Evolutionary conservation across 2,329 filamentous ascomycete species (phyloP).

Genomic region (Chaetoscypha palmicola): DNA sequence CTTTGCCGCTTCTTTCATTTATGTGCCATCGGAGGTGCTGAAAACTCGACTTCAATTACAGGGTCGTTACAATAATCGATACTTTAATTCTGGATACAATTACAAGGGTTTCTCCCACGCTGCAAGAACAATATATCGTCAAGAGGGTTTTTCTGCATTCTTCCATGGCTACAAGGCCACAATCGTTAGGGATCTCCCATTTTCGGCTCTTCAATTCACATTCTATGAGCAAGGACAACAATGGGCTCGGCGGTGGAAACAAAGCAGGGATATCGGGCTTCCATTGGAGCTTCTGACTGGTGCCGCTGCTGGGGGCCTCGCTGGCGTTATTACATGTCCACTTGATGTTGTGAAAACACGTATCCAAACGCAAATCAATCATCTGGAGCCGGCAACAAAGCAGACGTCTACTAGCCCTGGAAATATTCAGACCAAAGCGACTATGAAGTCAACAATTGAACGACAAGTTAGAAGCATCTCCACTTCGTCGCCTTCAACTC

Average conservation of each 20-base stretch:
- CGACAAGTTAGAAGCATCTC: slow-evolving; percentile 69
- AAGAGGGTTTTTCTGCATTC: slow-evolving; percentile 76
- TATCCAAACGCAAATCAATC: slow-evolving; percentile 81
- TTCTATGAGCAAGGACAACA: slow-evolving; percentile 94
- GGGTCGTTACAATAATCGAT: slow-evolving; percentile 89
- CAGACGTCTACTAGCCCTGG: slow-evolving; percentile 17
- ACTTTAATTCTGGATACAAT: slow-evolving; percentile 92
- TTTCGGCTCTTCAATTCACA: slow-evolving; percentile 93
- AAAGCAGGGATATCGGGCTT: slow-evolving; percentile 76
- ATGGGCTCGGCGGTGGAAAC: slow-evolving; percentile 71
- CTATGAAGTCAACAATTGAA: slow-evolving; percentile 22
- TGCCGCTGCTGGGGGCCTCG: slow-evolving; percentile 82
- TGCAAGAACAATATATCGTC: slow-evolving; percentile 71
- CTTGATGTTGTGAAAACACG: slow-evolving; percentile 96
- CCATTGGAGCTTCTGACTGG: slow-evolving; percentile 83
- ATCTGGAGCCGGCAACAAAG: slow-evolving; percentile 26
- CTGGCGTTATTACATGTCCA: slow-evolving; percentile 89
- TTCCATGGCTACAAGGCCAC: slow-evolving; percentile 98
- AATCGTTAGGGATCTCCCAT: slow-evolving; percentile 86
- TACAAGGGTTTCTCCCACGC: slow-evolving; percentile 83
- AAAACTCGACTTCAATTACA: slow-evolving; percentile 97
- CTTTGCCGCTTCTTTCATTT: slow-evolving; percentile 82
- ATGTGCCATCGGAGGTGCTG: slow-evolving; percentile 94
- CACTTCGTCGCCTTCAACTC: slow-evolving; percentile 81
- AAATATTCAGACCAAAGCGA: slow-evolving; percentile 23